Base-by-base conservation (phyloP, 129 eudicot genomes). In the Helianthus tuberosus region DNA sequence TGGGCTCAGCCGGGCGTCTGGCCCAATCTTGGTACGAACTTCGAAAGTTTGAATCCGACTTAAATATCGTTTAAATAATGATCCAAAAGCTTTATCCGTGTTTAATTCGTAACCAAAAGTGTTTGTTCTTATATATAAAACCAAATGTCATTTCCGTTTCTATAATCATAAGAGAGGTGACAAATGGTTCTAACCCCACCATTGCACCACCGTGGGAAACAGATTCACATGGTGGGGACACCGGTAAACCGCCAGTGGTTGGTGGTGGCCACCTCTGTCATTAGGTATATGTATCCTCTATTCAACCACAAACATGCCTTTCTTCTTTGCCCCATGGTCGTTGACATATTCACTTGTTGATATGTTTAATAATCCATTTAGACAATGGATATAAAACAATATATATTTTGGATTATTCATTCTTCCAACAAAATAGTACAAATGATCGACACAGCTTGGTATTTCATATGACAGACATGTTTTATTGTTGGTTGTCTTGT, bases 291-390 rank as follows among this genome's bases (percentile, higher is more conserved):
- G 11, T 68, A 47, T 46, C 35, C 17, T 60, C 66, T 25, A 11
- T 72, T 78, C 77, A 71, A 79, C 82, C 82, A 55, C 82, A 44
- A 64, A 64, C 61, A 16, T 57, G 39, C 68, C 68, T 79, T 52
- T 79, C 82, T n/a, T n/a, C 82, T 54, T 79, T 72, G 82, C 51
- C 82, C 68, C 82, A 71, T 47, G 78, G 46, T 79, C 82, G 82
- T 79, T 79, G 82, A 72, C 82, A 79, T 71, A 71, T 53, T 54
- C 29, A 47, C 67, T 71, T 77, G 52, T 69, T 15, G 9, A 44
- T 32, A 29, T 57, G 74, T 44, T 67, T 32, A 6, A 54, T 67
- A 68, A 17, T 39, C 39, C 5, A 48, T 74, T 63, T 54, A 12
- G 55, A 75, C 64, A 25, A 64, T n/a, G 54, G n/a, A 65, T 29